Conservation (phyloP, 805 yeast species). For the Lipomyces starkeyi region DNA sequence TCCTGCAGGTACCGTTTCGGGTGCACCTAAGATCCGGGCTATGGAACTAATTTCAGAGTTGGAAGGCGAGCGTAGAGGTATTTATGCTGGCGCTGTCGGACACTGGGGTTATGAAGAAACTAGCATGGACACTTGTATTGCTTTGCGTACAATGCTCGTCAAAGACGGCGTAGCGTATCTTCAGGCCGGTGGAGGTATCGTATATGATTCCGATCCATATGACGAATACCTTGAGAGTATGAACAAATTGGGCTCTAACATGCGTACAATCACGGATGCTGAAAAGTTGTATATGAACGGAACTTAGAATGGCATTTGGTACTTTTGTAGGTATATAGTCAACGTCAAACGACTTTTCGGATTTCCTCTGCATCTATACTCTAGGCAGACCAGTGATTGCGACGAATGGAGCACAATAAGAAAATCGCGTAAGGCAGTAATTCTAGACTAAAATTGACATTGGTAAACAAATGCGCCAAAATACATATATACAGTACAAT, state of each 20-base stretch:
- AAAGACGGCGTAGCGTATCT: conserved; percentile 89
- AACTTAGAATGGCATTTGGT: conserved; percentile 40
- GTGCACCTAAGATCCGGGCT: conserved; percentile 97
- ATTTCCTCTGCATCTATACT: neutral
- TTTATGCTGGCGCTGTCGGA: conserved; percentile 99
- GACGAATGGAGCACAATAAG: too few relatives aligned
- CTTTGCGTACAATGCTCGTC: conserved; percentile 93
- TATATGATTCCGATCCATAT: conserved; percentile 89
- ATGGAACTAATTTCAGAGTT: conserved; percentile 92
- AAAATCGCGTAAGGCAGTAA: neutral
- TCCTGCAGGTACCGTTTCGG: conserved; percentile 99
- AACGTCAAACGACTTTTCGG: neutral
- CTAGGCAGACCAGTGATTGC: neutral
- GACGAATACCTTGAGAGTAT: conserved; percentile 96
- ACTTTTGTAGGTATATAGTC: neutral
- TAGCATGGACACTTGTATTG: conserved; percentile 97
- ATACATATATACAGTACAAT: neutral
- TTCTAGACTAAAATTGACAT: neutral
- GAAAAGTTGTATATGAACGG: conserved; percentile 73
- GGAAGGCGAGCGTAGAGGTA: conserved; percentile 92
- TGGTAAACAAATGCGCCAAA: neutral
- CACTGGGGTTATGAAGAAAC: conserved; percentile 96
- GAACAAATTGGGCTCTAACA: conserved; percentile 96
- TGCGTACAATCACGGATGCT: conserved; percentile 88
- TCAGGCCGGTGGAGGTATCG: conserved; percentile 99